Conservation (phyloP, 768 basidiomycete species). For the Pholiota microspora region DNA sequence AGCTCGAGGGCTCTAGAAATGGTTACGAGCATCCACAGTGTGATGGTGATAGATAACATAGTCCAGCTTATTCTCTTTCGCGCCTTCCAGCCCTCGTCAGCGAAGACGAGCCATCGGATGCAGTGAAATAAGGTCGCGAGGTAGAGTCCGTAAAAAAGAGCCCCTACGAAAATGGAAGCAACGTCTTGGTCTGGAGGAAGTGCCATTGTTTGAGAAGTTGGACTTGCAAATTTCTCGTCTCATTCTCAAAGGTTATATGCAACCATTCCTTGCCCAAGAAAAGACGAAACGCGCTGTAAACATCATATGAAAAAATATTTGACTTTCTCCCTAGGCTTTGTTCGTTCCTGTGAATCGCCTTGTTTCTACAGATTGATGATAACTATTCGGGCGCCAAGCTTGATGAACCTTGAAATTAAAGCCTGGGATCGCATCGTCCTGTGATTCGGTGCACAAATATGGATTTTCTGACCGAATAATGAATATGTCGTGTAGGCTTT, state of each 20-base stretch:
- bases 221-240: neutral
- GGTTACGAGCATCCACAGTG: neutral
- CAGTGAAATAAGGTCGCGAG: constrained; percentile 5
- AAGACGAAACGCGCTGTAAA: neutral
- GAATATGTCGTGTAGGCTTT: too few relatives aligned
- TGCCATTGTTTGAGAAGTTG: neutral
- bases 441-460: too few relatives aligned
- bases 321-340: neutral
- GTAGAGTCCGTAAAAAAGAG: constrained; percentile 7
- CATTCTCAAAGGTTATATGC: neutral
- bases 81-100: constrained; percentile 11
- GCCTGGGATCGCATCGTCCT: too few relatives aligned
- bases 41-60: constrained; percentile 3
- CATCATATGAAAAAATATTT: neutral
- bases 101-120: constrained; percentile 12
- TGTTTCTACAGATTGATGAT: neutral
- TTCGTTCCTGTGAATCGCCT: neutral
- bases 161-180: constrained; percentile 1
- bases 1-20: neutral
- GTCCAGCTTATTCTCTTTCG: constrained; percentile 7
- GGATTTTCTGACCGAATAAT: too few relatives aligned
- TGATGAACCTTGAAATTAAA: too few relatives aligned
- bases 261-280: neutral
- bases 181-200: neutral
- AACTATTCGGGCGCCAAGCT: too few relatives aligned